Evolutionary conservation across 2,329 filamentous ascomycete genomes (phyloP), one percentile per base, ranked within the genome.

Genomic region (Cladosporium sp.): DNA sequence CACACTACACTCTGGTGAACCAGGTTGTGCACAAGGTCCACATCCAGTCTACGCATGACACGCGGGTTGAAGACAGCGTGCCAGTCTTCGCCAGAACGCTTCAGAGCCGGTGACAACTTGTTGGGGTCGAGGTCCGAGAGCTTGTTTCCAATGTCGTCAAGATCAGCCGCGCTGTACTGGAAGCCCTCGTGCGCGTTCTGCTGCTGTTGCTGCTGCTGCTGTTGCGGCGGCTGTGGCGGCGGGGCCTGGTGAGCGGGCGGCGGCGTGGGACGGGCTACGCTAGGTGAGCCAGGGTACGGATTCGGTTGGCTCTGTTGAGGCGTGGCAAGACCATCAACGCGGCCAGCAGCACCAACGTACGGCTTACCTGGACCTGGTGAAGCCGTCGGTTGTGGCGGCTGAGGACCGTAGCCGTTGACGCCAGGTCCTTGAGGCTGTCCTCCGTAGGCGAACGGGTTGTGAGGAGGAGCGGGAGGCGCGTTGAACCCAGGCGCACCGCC

Each of bases 1-100:
- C 95, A 99, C 0, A 99, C 95, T 3, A 99, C 95, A 73, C 94
- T 98, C 76, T 97, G 92, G 75, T 99, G 95, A 67, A 88, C 87
- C 62, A 99, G 85, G 65, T 93, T 97, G 80, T 98, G 95, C 57
- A 97, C 90, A 46, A 99, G 85, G 70, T 97, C 93, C 63, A 99
- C 93, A 76, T 99, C 95, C 61, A 99, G 83, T 61, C 93, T 88
- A 66, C 95, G 92, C 68, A 91, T 92, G 44, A 97, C 91, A 66
- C 90, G 87, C 53, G 94, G 93, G 80, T 99, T 97, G 85, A 97
- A 99, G 70, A 98, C 91, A 53, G 92, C 94, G 77, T 96, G 96
- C 95, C 95, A 99, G 77, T 98, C 95, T 53, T 87, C 83, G 33
- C 92, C 91, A 65, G 92, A 91, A 77, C 94, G 93, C 85, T 98